Conservation (phyloP, 805 yeast genomes). For the Saccharomycopsis amapae region DNA sequence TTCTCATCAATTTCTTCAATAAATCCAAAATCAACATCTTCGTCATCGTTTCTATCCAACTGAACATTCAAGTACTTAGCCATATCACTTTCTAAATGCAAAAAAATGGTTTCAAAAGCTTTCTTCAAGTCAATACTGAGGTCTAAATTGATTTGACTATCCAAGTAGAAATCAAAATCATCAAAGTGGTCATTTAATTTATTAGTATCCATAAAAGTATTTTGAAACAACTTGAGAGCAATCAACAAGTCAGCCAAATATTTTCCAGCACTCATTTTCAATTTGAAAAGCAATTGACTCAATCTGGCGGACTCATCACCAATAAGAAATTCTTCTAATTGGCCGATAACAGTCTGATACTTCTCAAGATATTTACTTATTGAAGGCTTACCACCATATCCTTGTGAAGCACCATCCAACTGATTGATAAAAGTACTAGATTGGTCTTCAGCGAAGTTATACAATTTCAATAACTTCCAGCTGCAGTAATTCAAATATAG, state of each 20-base stretch:
- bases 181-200: slow-evolving; percentile 17
- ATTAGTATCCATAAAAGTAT: slow-evolving; percentile 26
- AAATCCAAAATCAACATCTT: slow-evolving; percentile 37
- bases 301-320: not conserved
- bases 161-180: slow-evolving; percentile 18
- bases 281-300: not conserved
- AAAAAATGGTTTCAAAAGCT: slow-evolving; percentile 36
- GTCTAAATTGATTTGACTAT: slow-evolving; percentile 8
- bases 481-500: slow-evolving; percentile 14
- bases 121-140: slow-evolving; percentile 25
- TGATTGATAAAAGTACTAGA: not conserved
- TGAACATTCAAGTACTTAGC: slow-evolving; percentile 33
- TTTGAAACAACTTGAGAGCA: slow-evolving; percentile 31
- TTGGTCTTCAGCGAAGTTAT: slow-evolving; percentile 20
- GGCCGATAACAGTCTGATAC: slow-evolving; percentile 1
- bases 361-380: slow-evolving; percentile 1
- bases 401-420: not conserved
- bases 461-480: slow-evolving; percentile 24
- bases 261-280: slow-evolving; percentile 7
- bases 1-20: not conserved
- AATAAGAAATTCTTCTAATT: slow-evolving; percentile 1
- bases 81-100: slow-evolving; percentile 41
- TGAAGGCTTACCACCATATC: not conserved
- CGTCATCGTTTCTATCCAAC: slow-evolving; percentile 46
- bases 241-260: slow-evolving; percentile 29